Conservation (phyloP, 495 filamentous ascomycete genomes). For the Aspergillus heteromorphus region DNA sequence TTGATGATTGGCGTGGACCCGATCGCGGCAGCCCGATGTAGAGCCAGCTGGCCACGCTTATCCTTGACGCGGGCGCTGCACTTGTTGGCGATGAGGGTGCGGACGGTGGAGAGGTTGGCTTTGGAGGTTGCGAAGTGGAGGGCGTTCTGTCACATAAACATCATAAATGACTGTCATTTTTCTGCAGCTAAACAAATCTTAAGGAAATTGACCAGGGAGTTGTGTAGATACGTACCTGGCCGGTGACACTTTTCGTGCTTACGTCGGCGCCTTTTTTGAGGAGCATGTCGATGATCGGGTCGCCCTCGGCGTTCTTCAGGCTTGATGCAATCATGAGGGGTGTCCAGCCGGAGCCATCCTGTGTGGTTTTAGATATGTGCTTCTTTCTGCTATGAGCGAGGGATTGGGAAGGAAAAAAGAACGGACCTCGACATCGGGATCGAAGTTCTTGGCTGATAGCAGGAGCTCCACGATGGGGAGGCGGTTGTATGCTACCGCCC, state of each 20-base stretch:
- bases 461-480: conserved; percentile 70
- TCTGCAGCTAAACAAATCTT: not conserved
- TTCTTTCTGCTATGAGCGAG: not conserved
- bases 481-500: conserved; percentile 84
- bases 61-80: conserved; percentile 83
- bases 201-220: not conserved
- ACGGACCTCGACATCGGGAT: conserved; percentile 76
- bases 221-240: conserved; percentile 43
- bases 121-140: conserved; percentile 93
- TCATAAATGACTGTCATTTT: not conserved
- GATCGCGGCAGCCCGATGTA: conserved; percentile 88
- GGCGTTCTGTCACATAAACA: conserved; percentile 50
- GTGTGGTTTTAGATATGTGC: not conserved
- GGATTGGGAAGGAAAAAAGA: too few relatives aligned
- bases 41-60: conserved; percentile 73
- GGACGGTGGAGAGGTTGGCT: conserved; percentile 72
- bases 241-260: conserved; percentile 64
- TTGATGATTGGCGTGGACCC: conserved; percentile 83
- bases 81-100: conserved; percentile 66
- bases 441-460: conserved; percentile 63
- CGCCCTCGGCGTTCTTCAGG: conserved; percentile 57
- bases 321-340: conserved; percentile 89
- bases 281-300: conserved; percentile 60
- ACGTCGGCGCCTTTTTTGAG: conserved; percentile 79
- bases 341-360: conserved; percentile 92